A percentile compares a stretch with the other conserved stretches of the same genome.
Conservation (phyloP, 177 flowering plant genomes). For the Vitis hybrid region DNA sequence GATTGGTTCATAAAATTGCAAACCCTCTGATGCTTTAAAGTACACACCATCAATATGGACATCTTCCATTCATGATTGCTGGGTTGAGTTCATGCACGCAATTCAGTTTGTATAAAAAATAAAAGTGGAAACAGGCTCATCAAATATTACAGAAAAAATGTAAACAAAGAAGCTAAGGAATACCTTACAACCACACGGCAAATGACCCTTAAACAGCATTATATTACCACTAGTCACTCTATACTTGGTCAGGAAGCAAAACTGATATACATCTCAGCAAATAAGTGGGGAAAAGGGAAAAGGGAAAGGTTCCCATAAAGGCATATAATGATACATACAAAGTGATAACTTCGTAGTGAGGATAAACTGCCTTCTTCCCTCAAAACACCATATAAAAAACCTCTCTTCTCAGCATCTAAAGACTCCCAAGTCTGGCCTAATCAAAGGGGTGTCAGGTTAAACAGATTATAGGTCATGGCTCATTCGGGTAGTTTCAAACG, state of each 20-base stretch:
- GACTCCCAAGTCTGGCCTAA: not conserved
- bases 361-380: not conserved
- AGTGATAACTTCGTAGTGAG: not conserved
- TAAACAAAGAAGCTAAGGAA: not conserved
- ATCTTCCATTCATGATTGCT: no score
- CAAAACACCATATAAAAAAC: not conserved
- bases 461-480: constrained; percentile 11
- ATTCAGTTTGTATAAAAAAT: no score
- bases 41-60: no score
- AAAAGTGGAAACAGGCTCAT: no score
- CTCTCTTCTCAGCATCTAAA: constrained; percentile 1
- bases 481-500: constrained; percentile 86
- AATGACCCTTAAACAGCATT: no score
- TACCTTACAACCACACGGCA: not conserved
- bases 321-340: not conserved
- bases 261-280: constrained; percentile 13
- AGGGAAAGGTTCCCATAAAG: not conserved
- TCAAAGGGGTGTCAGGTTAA: not conserved
- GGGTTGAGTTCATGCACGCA: no score
- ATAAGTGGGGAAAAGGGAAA: not conserved
- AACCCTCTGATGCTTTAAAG: no score
- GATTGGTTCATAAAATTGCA: no score
- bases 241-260: constrained; percentile 14
- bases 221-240: not conserved
- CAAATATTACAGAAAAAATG: not conserved